Evolutionary conservation across 257 asterid species (phyloP).

Genomic region (Perilla frutescens): DNA sequence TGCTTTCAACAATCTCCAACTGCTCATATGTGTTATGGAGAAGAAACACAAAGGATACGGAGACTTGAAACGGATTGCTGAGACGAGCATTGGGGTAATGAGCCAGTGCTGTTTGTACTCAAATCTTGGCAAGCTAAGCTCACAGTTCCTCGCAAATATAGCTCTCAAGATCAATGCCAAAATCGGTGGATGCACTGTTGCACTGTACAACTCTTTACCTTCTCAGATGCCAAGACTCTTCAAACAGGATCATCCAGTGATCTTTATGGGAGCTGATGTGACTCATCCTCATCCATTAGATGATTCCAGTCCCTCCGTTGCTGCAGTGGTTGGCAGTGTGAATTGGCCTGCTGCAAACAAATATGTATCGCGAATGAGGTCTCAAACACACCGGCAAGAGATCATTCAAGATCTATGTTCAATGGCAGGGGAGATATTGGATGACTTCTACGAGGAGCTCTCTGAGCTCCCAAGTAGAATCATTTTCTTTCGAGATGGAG

Average conservation of each 20-base stretch:
- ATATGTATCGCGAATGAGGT: conserved; percentile 85
- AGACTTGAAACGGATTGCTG: conserved; percentile 88
- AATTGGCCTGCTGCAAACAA: conserved; percentile 96
- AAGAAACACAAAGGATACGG: conserved; percentile 94
- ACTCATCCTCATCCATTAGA: conserved; percentile 96
- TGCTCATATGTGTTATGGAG: conserved; percentile 95
- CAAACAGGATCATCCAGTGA: conserved; percentile 65
- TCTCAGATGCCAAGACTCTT: conserved; percentile 82
- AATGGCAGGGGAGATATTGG: conserved; percentile 78
- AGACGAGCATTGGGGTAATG: conserved; percentile 77
- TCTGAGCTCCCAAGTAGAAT: conserved; percentile 69
- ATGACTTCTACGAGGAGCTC: conserved; percentile 64
- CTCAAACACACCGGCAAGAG: conserved; percentile 90
- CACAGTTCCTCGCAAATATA: conserved; percentile 85
- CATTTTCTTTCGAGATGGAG: conserved; percentile 93
- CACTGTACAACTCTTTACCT: conserved; percentile 71
- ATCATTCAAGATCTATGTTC: conserved; percentile 73
- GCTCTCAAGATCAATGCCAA: conserved; percentile 97
- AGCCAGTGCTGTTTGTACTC: conserved; percentile 90
- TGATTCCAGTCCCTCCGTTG: conserved; percentile 87
- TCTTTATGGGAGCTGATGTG: conserved; percentile 97
- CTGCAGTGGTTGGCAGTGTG: conserved; percentile 93
- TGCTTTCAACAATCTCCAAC: conserved; percentile 69
- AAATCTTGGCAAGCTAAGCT: conserved; percentile 63
- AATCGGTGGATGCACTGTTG: conserved; percentile 94